phyloP scores from a whole-genome alignment of 352 stramenopile genomes.

The Phytophthora citricola region DNA sequence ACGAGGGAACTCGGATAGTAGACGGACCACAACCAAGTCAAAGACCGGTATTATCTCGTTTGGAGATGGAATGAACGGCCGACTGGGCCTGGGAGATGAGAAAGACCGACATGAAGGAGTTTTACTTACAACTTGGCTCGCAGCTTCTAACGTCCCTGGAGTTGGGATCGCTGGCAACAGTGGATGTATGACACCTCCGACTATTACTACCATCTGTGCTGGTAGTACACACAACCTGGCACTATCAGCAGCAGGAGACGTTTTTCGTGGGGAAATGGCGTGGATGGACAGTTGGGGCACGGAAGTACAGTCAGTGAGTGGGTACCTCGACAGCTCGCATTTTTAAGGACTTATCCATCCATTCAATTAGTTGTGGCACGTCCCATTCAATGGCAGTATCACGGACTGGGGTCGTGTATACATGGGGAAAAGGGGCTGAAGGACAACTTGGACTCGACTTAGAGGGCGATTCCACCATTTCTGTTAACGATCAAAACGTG shows the following conservation, averaged over 20 bases:
- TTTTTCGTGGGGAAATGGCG: slow-evolving; percentile 72
- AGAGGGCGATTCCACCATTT: slow-evolving; percentile 1
- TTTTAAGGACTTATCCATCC: slow-evolving; percentile 48
- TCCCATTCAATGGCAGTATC: slow-evolving; percentile 64
- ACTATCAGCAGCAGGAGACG: slow-evolving; percentile 50
- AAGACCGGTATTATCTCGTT: slow-evolving; percentile 67
- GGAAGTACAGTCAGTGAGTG: slow-evolving; percentile 57
- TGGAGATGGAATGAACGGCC: slow-evolving; percentile 73
- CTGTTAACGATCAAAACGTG: slow-evolving; percentile 17
- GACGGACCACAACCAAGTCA: slow-evolving; percentile 7
- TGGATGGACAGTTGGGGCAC: slow-evolving; percentile 69
- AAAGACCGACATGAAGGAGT: slow-evolving; percentile 47
- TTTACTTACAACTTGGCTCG: slow-evolving; percentile 49
- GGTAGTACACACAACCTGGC: slow-evolving; percentile 61
- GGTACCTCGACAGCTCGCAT: slow-evolving; percentile 57
- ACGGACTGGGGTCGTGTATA: slow-evolving; percentile 54
- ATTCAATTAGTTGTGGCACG: slow-evolving; percentile 41
- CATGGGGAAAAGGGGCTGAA: slow-evolving; percentile 58
- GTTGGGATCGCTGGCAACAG: slow-evolving; percentile 24
- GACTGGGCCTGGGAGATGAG: slow-evolving; percentile 65
- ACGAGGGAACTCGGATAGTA: slow-evolving; percentile 5
- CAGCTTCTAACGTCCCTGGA: slow-evolving; percentile 16
- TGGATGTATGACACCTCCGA: slow-evolving; percentile 37
- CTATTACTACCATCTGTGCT: slow-evolving; percentile 51
- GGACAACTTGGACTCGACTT: slow-evolving; percentile 55